Conservation (phyloP, 331 rosid species). For the Prunus yedoensis region DNA sequence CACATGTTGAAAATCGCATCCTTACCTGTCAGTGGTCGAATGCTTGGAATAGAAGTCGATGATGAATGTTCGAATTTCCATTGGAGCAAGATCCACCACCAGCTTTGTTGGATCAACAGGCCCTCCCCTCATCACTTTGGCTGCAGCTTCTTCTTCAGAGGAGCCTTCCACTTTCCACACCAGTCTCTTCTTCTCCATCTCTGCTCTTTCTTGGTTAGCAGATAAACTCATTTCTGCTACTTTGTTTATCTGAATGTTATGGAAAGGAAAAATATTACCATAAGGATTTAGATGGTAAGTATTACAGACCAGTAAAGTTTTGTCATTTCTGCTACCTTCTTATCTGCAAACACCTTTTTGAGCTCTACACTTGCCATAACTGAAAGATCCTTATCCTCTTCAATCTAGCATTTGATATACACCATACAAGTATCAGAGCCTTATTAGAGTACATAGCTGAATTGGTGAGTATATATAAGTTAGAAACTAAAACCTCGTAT, state of each 20-base stretch:
- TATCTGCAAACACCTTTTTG: slow-evolving; percentile 54
- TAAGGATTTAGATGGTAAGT: not conserved
- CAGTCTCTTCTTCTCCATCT: slow-evolving; percentile 75
- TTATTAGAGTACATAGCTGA: not conserved
- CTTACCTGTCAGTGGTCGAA: not conserved
- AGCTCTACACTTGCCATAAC: slow-evolving; percentile 57
- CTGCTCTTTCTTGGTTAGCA: slow-evolving; percentile 74
- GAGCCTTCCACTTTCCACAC: slow-evolving; percentile 70
- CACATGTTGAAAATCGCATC: not conserved
- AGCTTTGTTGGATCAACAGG: slow-evolving; percentile 59
- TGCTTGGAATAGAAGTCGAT: slow-evolving; percentile 31
- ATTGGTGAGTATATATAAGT: not conserved
- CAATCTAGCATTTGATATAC: slow-evolving; percentile 46
- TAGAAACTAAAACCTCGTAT: slow-evolving; percentile 51
- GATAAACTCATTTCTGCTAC: slow-evolving; percentile 62
- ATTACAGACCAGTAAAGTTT: not conserved
- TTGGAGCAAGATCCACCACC: slow-evolving; percentile 59
- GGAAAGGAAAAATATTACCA: not conserved
- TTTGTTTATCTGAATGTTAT: slow-evolving; percentile 48
- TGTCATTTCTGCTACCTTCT: slow-evolving; percentile 43
- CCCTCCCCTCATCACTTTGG: slow-evolving; percentile 50
- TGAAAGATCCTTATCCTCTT: slow-evolving; percentile 64
- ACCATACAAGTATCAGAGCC: slow-evolving; percentile 3
- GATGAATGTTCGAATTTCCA: slow-evolving; percentile 67
- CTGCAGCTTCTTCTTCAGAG: slow-evolving; percentile 18